Evolutionary conservation across 768 basidiomycete species (phyloP).

Genomic region (Pleurotus sapidus): DNA sequence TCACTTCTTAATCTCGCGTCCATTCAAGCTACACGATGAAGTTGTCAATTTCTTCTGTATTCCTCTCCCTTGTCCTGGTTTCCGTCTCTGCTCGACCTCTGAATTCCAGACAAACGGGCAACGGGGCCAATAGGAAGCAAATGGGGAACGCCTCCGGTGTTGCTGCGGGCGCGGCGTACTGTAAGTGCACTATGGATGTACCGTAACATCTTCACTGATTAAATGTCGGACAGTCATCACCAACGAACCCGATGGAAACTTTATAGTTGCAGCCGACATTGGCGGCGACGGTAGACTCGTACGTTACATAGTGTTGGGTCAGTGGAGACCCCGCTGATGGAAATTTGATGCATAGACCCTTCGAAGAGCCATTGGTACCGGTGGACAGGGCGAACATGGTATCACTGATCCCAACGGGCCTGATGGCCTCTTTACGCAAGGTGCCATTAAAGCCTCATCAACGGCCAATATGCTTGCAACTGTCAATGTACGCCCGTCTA

Average conservation of each 20-base stretch:
- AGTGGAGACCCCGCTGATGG: too few species aligned
- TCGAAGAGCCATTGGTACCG: conserved; percentile 25
- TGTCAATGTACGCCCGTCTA: conserved; percentile 26
- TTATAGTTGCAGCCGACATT: conserved; percentile 39
- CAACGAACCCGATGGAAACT: conserved; percentile 45
- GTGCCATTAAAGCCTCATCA: conserved; percentile 33
- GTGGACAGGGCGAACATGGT: conserved; percentile 36
- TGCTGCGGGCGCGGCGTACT: conserved; percentile 16
- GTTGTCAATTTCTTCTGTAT: conserved; percentile 8
- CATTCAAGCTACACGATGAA: conserved; percentile 11
- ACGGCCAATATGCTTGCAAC: conserved; percentile 31
- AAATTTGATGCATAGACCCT: conserved; percentile 17
- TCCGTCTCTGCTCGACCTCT: conserved; percentile 12
- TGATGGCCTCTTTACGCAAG: conserved; percentile 41
- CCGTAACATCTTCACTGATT: neutral
- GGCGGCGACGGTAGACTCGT: conserved; percentile 40
- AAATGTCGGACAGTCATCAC: conserved; percentile 36
- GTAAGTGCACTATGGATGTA: conserved; percentile 1
- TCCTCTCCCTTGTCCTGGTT: conserved; percentile 12
- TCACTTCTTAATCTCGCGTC: neutral
- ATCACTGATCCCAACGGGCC: conserved; percentile 26
- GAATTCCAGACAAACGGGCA: neutral
- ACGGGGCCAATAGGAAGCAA: neutral
- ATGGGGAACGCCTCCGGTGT: conserved; percentile 10
- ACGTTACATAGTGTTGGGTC: neutral